Base-by-base conservation (phyloP, 140 eudicot genomes). In the Bidens hawaiensis region DNA sequence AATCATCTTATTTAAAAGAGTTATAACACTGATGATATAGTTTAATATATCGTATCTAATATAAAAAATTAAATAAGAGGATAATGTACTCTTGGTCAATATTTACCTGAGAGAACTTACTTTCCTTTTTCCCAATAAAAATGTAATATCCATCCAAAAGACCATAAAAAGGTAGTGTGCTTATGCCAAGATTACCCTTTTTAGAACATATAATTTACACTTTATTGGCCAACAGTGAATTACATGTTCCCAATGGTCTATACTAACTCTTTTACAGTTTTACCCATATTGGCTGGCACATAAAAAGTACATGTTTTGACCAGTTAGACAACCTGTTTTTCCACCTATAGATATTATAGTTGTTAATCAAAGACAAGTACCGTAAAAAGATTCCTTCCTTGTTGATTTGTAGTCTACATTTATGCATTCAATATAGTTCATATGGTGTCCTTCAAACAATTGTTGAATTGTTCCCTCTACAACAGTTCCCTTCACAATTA, bases 351-450 rank as follows among this genome's bases (percentile, higher is more conserved):
- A 59, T 17, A 31, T 11, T 42, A 22, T 9, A 5, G 0, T 0
- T 14, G 61, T 38, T 25, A 46, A 54, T 38, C 66, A 26, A 19
- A 45, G 52, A 62, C 52, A 22, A 40, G 25, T 79, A 88, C 96
- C 95, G 48, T 90, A 86, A 63, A 73, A 90, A 45, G 97, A 90
- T 76, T 90, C 97, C n/a, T n/a, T n/a, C n/a, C n/a, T n/a, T n/a
- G n/a, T n/a, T n/a, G n/a, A n/a, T n/a, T n/a, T n/a, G n/a, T n/a
- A n/a, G n/a, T n/a, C n/a, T n/a, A n/a, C n/a, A n/a, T n/a, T n/a
- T n/a, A n/a, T n/a, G n/a, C n/a, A n/a, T n/a, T n/a, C n/a, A n/a
- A n/a, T n/a, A n/a, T n/a, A n/a, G n/a, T n/a, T n/a, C n/a, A n/a
- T n/a, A n/a, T n/a, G n/a, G n/a, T n/a, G n/a, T n/a, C n/a, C n/a